phyloP scores from a whole-genome alignment of 495 filamentous ascomycete genomes.

The Mytilinidion resinicola region DNA sequence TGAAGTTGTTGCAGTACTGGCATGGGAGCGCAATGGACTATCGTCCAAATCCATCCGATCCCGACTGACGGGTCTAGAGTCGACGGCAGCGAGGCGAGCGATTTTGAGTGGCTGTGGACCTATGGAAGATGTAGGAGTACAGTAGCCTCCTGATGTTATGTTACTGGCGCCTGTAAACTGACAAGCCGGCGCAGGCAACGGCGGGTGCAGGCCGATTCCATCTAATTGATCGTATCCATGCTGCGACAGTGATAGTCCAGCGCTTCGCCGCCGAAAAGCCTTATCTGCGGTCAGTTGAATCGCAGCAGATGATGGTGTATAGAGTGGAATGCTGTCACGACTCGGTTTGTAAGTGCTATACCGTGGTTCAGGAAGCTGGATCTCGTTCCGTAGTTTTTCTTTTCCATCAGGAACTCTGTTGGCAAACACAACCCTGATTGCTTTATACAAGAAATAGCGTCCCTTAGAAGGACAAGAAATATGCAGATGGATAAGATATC shows the following conservation, averaged over 20 bases:
- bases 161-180: conserved; percentile 15
- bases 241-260: conserved; percentile 21
- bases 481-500: conserved; percentile 90
- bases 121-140: conserved; percentile 8
- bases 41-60: conserved; percentile 31
- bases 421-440: conserved; percentile 90
- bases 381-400: conserved; percentile 86
- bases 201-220: conserved; percentile 7
- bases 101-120: conserved; percentile 18
- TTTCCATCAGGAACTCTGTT: conserved; percentile 97
- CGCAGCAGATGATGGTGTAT: conserved; percentile 14
- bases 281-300: conserved; percentile 17
- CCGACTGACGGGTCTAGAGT: conserved; percentile 26
- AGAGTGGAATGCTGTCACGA: conserved; percentile 35
- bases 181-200: conserved; percentile 14
- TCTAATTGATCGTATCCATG: conserved; percentile 16
- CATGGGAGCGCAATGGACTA: conserved; percentile 16
- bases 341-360: conserved; percentile 78
- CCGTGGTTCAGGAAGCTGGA: conserved; percentile 79
- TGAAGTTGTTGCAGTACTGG: conserved; percentile 1
- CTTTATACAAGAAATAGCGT: conserved; percentile 85
- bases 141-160: not conserved
- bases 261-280: conserved; percentile 26
- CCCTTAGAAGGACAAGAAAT: conserved; percentile 83
- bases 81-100: conserved; percentile 6